Conservation (phyloP, 2,329 filamentous ascomycete species). For the Seiridium cupressi region DNA sequence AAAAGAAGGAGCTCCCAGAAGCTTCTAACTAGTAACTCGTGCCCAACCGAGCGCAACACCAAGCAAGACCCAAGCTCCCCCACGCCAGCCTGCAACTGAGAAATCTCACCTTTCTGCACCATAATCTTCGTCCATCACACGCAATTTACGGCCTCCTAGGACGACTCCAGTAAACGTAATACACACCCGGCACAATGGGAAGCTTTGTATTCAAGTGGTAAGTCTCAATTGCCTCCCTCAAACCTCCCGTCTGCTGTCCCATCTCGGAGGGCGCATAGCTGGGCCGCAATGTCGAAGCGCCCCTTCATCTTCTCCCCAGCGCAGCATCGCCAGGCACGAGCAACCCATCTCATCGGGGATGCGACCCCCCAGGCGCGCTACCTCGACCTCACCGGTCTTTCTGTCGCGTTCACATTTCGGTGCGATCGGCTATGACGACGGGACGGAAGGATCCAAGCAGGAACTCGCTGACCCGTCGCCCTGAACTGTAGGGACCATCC, state of each 20-base stretch:
- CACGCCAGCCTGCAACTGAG: neutral
- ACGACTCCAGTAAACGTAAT: neutral
- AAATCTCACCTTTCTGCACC: conserved; percentile 3
- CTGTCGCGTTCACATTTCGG: no score
- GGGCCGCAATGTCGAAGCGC: neutral
- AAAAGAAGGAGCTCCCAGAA: neutral
- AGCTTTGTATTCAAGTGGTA: conserved; percentile 72
- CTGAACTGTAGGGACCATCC: conserved; percentile 68
- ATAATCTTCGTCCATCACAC: neutral
- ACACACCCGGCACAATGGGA: conserved; percentile 51
- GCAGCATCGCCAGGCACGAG: neutral
- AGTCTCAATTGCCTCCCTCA: conserved; percentile 28
- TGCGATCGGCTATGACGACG: neutral
- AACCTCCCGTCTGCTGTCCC: neutral
- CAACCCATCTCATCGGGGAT: no score
- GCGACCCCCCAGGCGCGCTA: no score
- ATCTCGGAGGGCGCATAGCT: neutral
- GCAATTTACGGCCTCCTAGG: neutral
- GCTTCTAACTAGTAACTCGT: neutral
- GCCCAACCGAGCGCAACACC: conserved; percentile 1
- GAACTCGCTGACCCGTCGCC: conserved; percentile 6
- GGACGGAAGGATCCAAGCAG: neutral
- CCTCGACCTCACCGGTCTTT: no score
- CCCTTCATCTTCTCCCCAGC: neutral
- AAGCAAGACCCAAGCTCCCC: neutral